Evolutionary conservation across 768 basidiomycete genomes (phyloP), one percentile per base, ranked within the genome.

Genomic region (Antrodiella citrinella): DNA sequence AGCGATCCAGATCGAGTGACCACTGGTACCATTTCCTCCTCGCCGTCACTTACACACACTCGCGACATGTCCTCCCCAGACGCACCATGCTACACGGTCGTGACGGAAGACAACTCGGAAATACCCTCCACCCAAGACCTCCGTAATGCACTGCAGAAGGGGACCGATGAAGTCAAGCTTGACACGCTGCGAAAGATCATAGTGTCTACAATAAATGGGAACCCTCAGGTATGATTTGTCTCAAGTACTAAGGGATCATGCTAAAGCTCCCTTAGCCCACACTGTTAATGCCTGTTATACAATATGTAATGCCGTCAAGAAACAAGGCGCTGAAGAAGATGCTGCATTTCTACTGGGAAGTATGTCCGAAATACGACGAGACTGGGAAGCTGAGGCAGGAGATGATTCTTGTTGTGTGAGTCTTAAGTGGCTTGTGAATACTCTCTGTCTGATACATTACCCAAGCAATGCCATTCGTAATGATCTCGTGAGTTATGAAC

Each of bases 341-440:
- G 55, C 73, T 97, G 30, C 91, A 92, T 67, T 92, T 91, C 64
- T 93, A 94, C 66, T 93, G 90, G 90, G 91, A 98, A 71, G 87
- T 98, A 19, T 98, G 94, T 69, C 95, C 95, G 7, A 97, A 97
- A 67, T 85, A 94, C 55, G 95, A 98, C 60, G 95, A 98, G 61
- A 84, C 81, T 56, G 95, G 95, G 45, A 98, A 97, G 71, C 70
- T 98, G 57, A 97, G 95, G 77, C 96, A 98, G 70, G 95, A 99
- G 73, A 98, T 98, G 95, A 98, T 97, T 63, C 80, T 98, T 47
- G 95, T 98, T 25, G 93, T 94, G 91, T 94, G 67, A 65, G 91
- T 81, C 15, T 46, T 30, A 25, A 25, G 22, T 42, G 50, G 57
- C 26, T 15, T 24, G 25, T 45, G 19, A 53, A 22, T 3, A 19